A percentile compares a stretch with the other conserved stretches of the same genome.
Evolutionary conservation across 805 yeast species (phyloP).

Genomic region (Hanseniaspora nectarophila): DNA sequence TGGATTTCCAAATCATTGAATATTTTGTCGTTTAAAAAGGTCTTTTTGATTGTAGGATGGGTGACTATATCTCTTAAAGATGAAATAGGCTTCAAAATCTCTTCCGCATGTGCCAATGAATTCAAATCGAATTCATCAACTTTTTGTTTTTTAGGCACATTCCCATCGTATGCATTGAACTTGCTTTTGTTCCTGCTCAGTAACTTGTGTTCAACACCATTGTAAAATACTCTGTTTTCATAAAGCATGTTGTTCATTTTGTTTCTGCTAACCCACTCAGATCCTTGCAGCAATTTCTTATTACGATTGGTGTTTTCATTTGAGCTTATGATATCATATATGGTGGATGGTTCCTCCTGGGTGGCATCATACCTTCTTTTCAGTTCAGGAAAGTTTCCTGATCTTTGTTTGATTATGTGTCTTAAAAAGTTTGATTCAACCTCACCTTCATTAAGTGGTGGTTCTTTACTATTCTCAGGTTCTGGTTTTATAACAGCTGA

Average conservation of each 20-base stretch:
- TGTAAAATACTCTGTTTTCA: constrained; percentile 27
- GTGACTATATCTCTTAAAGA: constrained; percentile 68
- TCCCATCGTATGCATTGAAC: neutral
- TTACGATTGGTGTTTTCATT: constrained; percentile 43
- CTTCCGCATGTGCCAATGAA: constrained; percentile 39
- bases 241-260: constrained; percentile 28
- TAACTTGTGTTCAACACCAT: constrained; percentile 29
- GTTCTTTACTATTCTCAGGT: neutral
- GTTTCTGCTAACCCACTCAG: constrained; percentile 37
- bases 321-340: constrained; percentile 21
- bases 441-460: constrained; percentile 16
- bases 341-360: neutral
- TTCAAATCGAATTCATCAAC: constrained; percentile 35
- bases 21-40: constrained; percentile 44
- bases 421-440: constrained; percentile 20
- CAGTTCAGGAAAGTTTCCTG: constrained; percentile 27
- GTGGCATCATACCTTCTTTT: constrained; percentile 24
- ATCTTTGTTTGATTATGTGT: constrained; percentile 25
- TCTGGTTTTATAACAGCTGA: neutral
- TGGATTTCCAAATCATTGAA: constrained; percentile 54
- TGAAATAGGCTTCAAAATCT: constrained; percentile 62
- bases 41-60: constrained; percentile 56
- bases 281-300: constrained; percentile 41
- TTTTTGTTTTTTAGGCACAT: neutral
- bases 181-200: constrained; percentile 23